phyloP scores from a whole-genome alignment of 2,329 filamentous ascomycete species.

The Penicillium sp. region DNA sequence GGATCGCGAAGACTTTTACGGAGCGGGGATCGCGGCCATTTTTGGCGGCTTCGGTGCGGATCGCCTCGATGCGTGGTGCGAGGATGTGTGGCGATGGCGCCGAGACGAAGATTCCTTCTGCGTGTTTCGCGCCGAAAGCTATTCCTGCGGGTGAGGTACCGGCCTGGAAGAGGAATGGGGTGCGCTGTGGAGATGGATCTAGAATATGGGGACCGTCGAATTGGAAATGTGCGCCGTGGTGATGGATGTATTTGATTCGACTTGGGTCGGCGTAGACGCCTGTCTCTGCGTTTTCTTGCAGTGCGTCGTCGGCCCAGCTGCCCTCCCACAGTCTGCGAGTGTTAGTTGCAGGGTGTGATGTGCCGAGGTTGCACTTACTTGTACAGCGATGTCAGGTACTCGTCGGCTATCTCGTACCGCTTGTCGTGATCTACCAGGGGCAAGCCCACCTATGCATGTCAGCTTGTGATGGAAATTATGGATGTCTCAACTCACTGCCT shows the following conservation, averaged over 20 bases:
- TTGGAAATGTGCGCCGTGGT: conserved; percentile 32
- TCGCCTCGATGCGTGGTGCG: neutral
- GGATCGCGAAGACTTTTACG: neutral
- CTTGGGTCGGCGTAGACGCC: conserved; percentile 22
- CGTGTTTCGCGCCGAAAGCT: conserved; percentile 2
- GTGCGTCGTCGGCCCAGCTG: conserved; percentile 2
- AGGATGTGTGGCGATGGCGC: conserved; percentile 18
- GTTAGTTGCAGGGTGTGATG: neutral
- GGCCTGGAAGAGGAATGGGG: conserved; percentile 45
- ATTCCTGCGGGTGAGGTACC: conserved; percentile 19
- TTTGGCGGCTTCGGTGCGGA: neutral
- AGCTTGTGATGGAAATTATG: neutral
- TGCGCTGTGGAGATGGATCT: conserved; percentile 42
- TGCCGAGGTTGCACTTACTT: neutral
- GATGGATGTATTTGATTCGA: conserved; percentile 22
- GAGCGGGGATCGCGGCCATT: neutral
- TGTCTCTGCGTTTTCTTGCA: conserved; percentile 4
- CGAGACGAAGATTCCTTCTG: conserved; percentile 3
- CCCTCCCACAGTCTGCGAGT: neutral
- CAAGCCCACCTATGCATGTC: conserved; percentile 31
- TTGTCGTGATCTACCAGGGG: conserved; percentile 36
- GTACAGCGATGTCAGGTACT: conserved; percentile 3
- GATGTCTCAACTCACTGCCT: neutral
- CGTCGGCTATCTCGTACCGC: conserved; percentile 3
- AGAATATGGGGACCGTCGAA: conserved; percentile 34